Conservation (phyloP, 75 land plant genomes). For the Selaginella tamariscina region DNA sequence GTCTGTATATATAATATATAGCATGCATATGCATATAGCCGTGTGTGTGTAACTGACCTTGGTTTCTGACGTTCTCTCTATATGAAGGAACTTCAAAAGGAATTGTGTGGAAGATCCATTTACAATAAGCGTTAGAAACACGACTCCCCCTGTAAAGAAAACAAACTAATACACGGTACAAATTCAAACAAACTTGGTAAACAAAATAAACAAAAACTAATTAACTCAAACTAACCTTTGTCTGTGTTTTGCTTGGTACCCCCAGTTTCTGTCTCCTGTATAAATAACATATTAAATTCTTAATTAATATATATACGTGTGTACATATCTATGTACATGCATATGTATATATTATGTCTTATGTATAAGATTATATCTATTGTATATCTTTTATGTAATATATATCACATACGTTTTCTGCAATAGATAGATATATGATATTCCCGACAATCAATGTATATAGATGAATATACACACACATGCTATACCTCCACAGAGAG, state of each 20-base stretch:
- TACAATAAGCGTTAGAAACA: slow-evolving; percentile 73
- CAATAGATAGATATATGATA: no score
- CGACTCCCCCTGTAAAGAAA: slow-evolving; percentile 91
- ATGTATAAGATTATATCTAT: no score
- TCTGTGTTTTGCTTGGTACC: not conserved
- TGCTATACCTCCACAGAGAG: slow-evolving; percentile 74
- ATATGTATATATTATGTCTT: no score
- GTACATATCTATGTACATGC: no score
- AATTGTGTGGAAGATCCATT: slow-evolving; percentile 95
- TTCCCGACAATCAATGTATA: no score
- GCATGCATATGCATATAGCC: no score
- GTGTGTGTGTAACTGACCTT: no score
- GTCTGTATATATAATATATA: no score
- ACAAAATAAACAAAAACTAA: not conserved
- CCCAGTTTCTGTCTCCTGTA: not conserved
- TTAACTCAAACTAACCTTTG: not conserved
- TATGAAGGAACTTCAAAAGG: slow-evolving; percentile 38
- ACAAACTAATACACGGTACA: slow-evolving; percentile 44
- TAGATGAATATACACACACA: no score
- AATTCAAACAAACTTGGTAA: not conserved
- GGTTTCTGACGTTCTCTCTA: slow-evolving; percentile 25
- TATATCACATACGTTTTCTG: no score
- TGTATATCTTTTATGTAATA: no score
- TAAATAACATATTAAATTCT: not conserved
- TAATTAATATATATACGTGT: not conserved